A percentile compares a stretch with the other conserved stretches of the same genome.
These are phyloP conservation scores for Didymella arachidicola DNA, from an alignment of 2,329 filamentous ascomycete genomes.

Conservation along the genomic window DNA sequence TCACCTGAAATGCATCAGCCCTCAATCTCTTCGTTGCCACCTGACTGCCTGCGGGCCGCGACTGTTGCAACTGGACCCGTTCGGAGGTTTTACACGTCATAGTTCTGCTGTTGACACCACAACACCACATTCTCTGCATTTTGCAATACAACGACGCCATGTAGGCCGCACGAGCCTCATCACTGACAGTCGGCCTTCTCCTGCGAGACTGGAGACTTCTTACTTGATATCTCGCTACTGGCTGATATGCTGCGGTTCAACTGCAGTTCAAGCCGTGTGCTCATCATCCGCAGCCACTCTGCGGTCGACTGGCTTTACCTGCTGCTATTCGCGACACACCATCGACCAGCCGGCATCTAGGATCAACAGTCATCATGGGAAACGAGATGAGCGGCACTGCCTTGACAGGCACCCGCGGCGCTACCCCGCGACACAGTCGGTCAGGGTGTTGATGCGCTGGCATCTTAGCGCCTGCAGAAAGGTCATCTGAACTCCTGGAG, in stretches of 20 bases:
- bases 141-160: slow-evolving; percentile 22
- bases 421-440: slow-evolving; percentile 44
- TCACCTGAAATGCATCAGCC: slow-evolving; percentile 12
- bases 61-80: slow-evolving; percentile 13
- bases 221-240: neutral
- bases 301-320: slow-evolving; percentile 16
- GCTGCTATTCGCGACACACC: slow-evolving; percentile 28
- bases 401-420: slow-evolving; percentile 48
- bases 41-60: slow-evolving; percentile 16
- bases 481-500: slow-evolving; percentile 47
- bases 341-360: slow-evolving; percentile 41
- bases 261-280: neutral
- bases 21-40: slow-evolving; percentile 9
- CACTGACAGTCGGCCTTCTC: slow-evolving; percentile 25
- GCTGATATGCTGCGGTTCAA: neutral
- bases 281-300: slow-evolving; percentile 8
- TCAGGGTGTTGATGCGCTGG: slow-evolving; percentile 50
- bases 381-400: slow-evolving; percentile 31
- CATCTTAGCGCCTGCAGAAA: slow-evolving; percentile 46
- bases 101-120: slow-evolving; percentile 7
- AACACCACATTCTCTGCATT: slow-evolving; percentile 13
- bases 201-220: neutral
- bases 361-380: slow-evolving; percentile 37
- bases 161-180: slow-evolving; percentile 28
- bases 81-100: slow-evolving; percentile 20